These are phyloP conservation scores for Wickerhamomyces strasburgensis DNA, from an alignment of 805 yeast species.

Conservation along the genomic window DNA sequence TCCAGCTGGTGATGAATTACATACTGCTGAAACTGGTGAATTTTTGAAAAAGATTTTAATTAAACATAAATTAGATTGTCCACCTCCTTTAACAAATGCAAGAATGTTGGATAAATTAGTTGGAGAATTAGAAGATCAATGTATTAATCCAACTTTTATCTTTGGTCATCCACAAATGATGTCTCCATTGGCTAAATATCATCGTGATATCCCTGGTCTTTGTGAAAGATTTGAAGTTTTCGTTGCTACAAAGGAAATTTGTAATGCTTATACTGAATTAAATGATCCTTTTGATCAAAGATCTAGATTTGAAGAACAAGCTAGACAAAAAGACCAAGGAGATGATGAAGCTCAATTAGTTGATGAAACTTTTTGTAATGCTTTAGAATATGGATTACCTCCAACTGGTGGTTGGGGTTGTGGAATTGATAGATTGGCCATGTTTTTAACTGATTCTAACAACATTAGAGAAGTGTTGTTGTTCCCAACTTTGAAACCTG, in stretches of 20 bases:
- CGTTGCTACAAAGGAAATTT: constrained; percentile 96
- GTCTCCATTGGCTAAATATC: constrained; percentile 98
- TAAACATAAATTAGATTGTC: constrained; percentile 80
- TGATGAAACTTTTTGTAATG: constrained; percentile 96
- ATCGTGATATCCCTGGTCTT: constrained; percentile 86
- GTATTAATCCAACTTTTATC: constrained; percentile 95
- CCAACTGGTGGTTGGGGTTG: constrained; percentile 99
- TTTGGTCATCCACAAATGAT: constrained; percentile 99
- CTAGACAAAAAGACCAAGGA: constrained; percentile 97
- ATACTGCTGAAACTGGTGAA: constrained; percentile 87
- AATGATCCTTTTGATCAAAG: constrained; percentile 99
- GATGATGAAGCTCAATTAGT: constrained; percentile 97
- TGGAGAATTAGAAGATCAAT: constrained; percentile 91
- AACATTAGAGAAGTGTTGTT: constrained; percentile 95
- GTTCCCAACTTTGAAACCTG: constrained; percentile 99
- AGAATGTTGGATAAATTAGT: constrained; percentile 98
- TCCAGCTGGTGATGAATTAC: constrained; percentile 94
- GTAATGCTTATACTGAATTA: constrained; percentile 98
- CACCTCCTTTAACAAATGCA: constrained; percentile 91
- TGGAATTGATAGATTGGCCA: constrained; percentile 96
- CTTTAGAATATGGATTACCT: constrained; percentile 96
- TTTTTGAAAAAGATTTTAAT: constrained; percentile 78
- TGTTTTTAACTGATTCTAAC: constrained; percentile 95
- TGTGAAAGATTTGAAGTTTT: constrained; percentile 98
- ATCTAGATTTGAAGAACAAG: constrained; percentile 96